These are phyloP conservation scores for Eustoma russellianum DNA, from an alignment of 257 asterid genomes.

Conservation along the genomic window DNA sequence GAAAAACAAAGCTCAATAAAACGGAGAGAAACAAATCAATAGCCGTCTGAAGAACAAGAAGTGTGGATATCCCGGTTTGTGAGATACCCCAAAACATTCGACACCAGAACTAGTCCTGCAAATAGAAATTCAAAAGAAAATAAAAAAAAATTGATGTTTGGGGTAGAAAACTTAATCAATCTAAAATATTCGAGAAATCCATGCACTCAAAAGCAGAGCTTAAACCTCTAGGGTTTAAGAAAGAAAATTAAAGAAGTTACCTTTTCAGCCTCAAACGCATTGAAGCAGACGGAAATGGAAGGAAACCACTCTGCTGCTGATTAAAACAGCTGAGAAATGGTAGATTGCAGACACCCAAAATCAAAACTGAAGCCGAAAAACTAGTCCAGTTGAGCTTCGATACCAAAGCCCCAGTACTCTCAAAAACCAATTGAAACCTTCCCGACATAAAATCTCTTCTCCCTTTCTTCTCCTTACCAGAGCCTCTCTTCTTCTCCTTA, in stretches of 20 bases:
- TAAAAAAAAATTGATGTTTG: background rate
- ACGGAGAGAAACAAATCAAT: background rate
- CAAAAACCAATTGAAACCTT: conserved; percentile 48
- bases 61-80: conserved; percentile 54
- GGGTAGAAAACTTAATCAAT: too few relatives aligned
- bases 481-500: background rate
- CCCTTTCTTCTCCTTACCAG: conserved; percentile 1
- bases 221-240: conserved; percentile 23
- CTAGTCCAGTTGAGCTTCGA: conserved; percentile 29
- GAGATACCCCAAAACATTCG: conserved; percentile 86
- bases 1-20: background rate
- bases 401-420: conserved; percentile 40
- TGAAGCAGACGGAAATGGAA: conserved; percentile 51
- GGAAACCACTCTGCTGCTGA: conserved; percentile 44
- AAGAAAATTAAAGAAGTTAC: conserved; percentile 15
- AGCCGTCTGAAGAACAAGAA: conserved; percentile 71
- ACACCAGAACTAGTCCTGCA: conserved; percentile 98
- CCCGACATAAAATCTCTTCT: conserved; percentile 73
- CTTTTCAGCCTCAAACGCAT: conserved; percentile 99
- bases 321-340: conserved; percentile 48
- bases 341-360: conserved; percentile 33
- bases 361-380: conserved; percentile 11
- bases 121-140: background rate
- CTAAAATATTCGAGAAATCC: background rate
- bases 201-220: background rate